Conservation (phyloP, 2,329 filamentous ascomycete species). For the Phyllachora maydis region DNA sequence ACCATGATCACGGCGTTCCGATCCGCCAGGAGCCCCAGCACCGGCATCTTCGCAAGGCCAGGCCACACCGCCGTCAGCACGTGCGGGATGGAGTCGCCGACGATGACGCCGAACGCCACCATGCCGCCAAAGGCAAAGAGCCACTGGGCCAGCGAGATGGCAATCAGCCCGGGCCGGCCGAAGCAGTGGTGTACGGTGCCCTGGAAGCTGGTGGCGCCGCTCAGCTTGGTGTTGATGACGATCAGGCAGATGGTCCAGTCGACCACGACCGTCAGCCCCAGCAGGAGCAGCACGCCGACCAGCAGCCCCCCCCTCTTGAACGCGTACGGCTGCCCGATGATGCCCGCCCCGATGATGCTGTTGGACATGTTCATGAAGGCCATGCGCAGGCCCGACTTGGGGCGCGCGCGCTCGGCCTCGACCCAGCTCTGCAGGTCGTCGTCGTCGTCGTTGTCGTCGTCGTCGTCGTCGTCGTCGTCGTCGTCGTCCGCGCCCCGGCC, state of each 20-base stretch:
- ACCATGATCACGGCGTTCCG: conserved; percentile 72
- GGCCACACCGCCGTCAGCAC: conserved; percentile 74
- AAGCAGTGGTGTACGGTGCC: conserved; percentile 93
- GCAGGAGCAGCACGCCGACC: conserved; percentile 57
- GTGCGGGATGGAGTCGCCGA: conserved; percentile 88
- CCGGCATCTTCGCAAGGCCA: conserved; percentile 45
- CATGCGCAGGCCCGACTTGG: conserved; percentile 66
- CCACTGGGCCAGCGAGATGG: conserved; percentile 85
- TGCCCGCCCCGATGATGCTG: conserved; percentile 71
- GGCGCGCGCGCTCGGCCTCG: conserved; percentile 36
- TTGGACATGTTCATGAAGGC: conserved; percentile 99
- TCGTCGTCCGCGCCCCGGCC: too few relatives aligned
- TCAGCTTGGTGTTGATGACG: conserved; percentile 93
- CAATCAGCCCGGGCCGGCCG: conserved; percentile 67
- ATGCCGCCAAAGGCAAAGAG: conserved; percentile 97
- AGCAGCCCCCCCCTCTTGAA: conserved; percentile 77
- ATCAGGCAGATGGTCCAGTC: conserved; percentile 98
- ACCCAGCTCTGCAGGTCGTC: conserved; percentile 25
- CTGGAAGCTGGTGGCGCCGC: conserved; percentile 84
- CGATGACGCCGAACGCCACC: conserved; percentile 94
- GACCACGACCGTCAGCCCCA: conserved; percentile 61
- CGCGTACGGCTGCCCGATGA: conserved; percentile 84
- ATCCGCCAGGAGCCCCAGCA: conserved; percentile 67
- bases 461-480: conserved; percentile 1
- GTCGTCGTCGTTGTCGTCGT: too few relatives aligned